These are phyloP conservation scores for Flagelloscypha sp. DNA, from an alignment of 768 basidiomycete species.

Conservation along the genomic window DNA sequence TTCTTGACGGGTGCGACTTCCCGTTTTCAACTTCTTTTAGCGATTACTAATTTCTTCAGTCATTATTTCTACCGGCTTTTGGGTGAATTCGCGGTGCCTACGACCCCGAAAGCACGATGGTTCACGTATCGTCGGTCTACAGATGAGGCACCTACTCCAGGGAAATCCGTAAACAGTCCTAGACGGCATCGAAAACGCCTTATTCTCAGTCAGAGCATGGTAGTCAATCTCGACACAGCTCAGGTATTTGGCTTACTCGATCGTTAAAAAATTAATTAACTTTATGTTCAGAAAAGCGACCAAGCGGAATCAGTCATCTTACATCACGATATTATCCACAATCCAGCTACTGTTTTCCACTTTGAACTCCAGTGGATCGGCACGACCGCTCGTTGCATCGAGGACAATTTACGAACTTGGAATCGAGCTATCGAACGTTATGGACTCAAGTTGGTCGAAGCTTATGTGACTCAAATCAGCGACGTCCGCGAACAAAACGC, in stretches of 20 bases:
- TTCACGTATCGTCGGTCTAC: conserved; percentile 45
- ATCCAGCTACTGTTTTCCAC: conserved; percentile 90
- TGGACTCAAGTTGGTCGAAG: conserved; percentile 88
- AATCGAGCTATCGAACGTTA: conserved; percentile 77
- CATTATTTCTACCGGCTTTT: conserved; percentile 86
- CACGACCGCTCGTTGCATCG: conserved; percentile 84
- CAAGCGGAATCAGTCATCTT: conserved; percentile 83
- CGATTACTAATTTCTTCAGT: conserved; percentile 26
- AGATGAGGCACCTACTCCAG: too few species aligned
- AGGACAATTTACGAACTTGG: conserved; percentile 80
- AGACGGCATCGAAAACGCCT: conserved; percentile 50
- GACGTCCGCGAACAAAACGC: conserved; percentile 81
- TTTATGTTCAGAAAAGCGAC: conserved; percentile 55
- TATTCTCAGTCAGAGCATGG: conserved; percentile 81
- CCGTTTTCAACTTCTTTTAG: neutral
- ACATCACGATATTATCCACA: conserved; percentile 93
- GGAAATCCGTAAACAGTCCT: conserved; percentile 24
- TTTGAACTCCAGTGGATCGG: conserved; percentile 98
- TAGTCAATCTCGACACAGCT: conserved; percentile 77
- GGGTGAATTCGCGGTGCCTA: conserved; percentile 64
- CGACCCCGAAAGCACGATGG: conserved; percentile 69
- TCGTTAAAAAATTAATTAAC: neutral
- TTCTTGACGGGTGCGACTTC: conserved; percentile 71
- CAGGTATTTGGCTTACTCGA: conserved; percentile 46
- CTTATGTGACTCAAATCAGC: conserved; percentile 85